phyloP scores from a whole-genome alignment of 148 eudicot species.

The Selenicereus undatus region DNA sequence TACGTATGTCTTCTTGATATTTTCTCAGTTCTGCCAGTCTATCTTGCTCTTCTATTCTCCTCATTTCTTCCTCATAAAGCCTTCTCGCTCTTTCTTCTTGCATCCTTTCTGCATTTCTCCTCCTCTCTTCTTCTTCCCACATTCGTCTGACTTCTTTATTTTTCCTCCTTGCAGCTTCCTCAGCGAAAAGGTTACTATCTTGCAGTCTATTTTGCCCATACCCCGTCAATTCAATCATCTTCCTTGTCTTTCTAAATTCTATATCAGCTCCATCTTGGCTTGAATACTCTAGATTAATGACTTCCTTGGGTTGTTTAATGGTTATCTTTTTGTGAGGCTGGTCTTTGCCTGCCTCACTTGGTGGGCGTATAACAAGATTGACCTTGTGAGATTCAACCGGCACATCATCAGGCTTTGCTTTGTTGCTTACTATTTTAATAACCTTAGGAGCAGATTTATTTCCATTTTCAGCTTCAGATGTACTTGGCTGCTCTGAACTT shows the following conservation, averaged over 20 bases:
- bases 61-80: constrained; percentile 41
- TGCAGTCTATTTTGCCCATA: constrained; percentile 40
- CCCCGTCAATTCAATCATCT: constrained; percentile 60
- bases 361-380: constrained; percentile 70
- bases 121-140: constrained; percentile 77
- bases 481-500: constrained; percentile 48
- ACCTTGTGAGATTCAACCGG: constrained; percentile 59
- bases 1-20: constrained; percentile 34
- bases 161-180: constrained; percentile 44
- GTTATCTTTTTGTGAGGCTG: constrained; percentile 66
- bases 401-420: constrained; percentile 54
- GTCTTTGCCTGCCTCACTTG: constrained; percentile 57
- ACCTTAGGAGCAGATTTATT: constrained; percentile 53
- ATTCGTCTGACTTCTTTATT: constrained; percentile 41
- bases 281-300: constrained; percentile 52
- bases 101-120: constrained; percentile 53
- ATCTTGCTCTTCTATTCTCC: constrained; percentile 49
- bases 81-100: constrained; percentile 55
- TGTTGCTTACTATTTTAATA: constrained; percentile 70
- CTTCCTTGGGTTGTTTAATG: constrained; percentile 74
- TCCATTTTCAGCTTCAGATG: constrained; percentile 61
- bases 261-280: constrained; percentile 50
- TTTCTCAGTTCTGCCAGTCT: constrained; percentile 46
- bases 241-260: constrained; percentile 64
- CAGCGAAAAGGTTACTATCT: constrained; percentile 32